Evolutionary conservation across 2,329 filamentous ascomycete genomes (phyloP).

Genomic region (Claviceps sorghi): DNA sequence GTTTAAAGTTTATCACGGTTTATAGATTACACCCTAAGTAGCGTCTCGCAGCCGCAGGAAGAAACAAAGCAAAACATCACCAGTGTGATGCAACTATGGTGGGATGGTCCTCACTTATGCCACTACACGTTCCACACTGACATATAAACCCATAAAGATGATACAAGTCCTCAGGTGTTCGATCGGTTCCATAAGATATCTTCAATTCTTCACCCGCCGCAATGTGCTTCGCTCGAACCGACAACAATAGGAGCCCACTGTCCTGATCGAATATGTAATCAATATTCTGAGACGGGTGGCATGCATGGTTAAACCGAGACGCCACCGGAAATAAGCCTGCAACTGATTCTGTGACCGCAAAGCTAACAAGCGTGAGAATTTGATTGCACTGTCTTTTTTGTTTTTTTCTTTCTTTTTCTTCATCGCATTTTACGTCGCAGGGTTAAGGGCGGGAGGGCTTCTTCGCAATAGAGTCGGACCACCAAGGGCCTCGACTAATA

Average conservation of each 20-base stretch:
- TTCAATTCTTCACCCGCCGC: conserved; percentile 33
- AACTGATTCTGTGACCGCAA: conserved; percentile 15
- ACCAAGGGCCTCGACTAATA: not conserved
- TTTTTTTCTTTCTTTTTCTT: too few relatives aligned
- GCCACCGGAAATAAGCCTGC: conserved; percentile 34
- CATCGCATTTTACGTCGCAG: too few relatives aligned
- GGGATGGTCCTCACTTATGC: conserved; percentile 8
- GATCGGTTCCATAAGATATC: conserved; percentile 30
- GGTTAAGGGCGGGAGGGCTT: too few relatives aligned
- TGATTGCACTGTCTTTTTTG: not conserved
- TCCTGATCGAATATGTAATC: conserved; percentile 26
- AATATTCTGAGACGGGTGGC: conserved; percentile 27
- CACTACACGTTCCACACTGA: conserved; percentile 31
- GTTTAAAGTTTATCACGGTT: too few relatives aligned
- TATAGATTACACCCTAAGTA: too few relatives aligned
- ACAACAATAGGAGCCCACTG: conserved; percentile 25
- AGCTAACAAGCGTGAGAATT: conserved; percentile 1
- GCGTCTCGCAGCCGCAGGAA: not conserved
- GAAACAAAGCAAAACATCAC: not conserved
- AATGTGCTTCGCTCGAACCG: conserved; percentile 20
- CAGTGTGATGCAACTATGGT: not conserved
- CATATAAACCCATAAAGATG: conserved; percentile 38
- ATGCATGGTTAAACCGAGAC: conserved; percentile 46
- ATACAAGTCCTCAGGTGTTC: conserved; percentile 23
- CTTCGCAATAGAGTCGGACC: not conserved